phyloP scores from a whole-genome alignment of 2,329 filamentous ascomycete species.

The Ophiostoma populinum region DNA sequence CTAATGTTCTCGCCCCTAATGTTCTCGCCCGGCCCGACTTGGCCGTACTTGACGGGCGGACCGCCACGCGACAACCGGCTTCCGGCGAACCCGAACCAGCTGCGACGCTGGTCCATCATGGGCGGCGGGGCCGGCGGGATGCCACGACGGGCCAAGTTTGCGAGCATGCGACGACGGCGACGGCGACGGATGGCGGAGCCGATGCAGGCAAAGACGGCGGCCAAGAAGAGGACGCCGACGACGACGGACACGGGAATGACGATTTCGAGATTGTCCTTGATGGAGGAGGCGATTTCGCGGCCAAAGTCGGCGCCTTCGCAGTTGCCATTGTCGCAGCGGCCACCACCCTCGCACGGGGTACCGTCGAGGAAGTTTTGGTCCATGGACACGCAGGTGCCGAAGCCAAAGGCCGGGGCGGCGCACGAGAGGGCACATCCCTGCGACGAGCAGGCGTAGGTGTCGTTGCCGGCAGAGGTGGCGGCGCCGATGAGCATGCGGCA shows the following conservation, averaged over 20 bases:
- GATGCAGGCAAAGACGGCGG: constrained; percentile 53
- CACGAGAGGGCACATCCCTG: constrained; percentile 64
- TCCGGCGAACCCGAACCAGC: too few species aligned
- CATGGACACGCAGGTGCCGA: constrained; percentile 52
- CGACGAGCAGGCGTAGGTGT: constrained; percentile 62
- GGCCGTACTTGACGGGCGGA: too few species aligned
- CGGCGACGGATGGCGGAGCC: constrained; percentile 31
- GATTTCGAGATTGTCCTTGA: constrained; percentile 58
- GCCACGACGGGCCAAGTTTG: too few species aligned
- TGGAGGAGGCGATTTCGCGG: constrained; percentile 59
- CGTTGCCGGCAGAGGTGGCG: constrained; percentile 52
- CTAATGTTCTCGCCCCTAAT: too few species aligned
- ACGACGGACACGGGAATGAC: constrained; percentile 64
- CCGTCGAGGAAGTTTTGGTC: constrained; percentile 91
- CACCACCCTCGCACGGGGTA: constrained; percentile 66
- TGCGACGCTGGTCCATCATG: too few species aligned
- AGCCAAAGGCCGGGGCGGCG: constrained; percentile 47
- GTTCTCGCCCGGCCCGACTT: too few species aligned
- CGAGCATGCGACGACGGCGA: constrained; percentile 35
- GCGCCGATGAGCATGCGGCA: constrained; percentile 72
- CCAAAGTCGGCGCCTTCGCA: constrained; percentile 55
- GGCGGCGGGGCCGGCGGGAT: too few species aligned
- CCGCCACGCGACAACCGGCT: too few species aligned
- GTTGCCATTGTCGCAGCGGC: constrained; percentile 58
- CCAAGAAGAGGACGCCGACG: constrained; percentile 54